Evolutionary conservation across 176 grass and related monocot species (phyloP), one percentile per base, ranked within the genome.

Genomic region (Urochloa ruziziensis): DNA sequence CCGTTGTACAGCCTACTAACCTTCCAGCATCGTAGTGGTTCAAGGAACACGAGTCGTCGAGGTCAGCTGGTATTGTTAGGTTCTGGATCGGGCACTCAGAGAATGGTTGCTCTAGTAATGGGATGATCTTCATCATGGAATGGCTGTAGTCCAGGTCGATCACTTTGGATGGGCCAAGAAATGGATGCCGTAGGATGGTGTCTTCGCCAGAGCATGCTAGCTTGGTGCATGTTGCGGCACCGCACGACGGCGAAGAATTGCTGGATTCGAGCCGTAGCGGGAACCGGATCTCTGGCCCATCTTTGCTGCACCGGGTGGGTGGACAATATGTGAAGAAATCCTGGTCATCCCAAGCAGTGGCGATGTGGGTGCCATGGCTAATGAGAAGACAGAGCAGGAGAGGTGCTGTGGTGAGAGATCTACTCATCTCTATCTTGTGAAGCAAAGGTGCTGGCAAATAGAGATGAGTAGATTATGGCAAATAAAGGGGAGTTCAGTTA

Each of bases 271-370:
- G 39, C 15, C 81, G 51, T 36, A 86, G 85, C 0, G 92, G 89
- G 65, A 77, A 91, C 34, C 89, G 65, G 40, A 94, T 65, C 79
- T 87, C 28, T 8, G 84, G 80, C 2, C 80, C 87, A 42, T 60
- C 30, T 12, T 33, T 5, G 35, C 34, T 21, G 64, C 64, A 67
- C 35, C 9, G 19, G 34, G 18, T 4, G 19, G 34, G 34, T 67
- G 35, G 34, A 67, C 64, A 67, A n/a, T 23, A 4, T 7, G 19
- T 67, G 63, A 67, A 37, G 33, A 67, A 67, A 37, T 67, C 33
- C 4, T 5, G 9, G 34, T 67, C 63, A 21, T 67, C 63, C 63
- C 63, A 67, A n/a, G 62, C 33, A 35, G 33, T 9, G 2, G 62
- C 63, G 33, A 67, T 37, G 16, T 35, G 1, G 63, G 63, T 67